Evolutionary conservation across 495 filamentous ascomycete species (phyloP), one percentile per base, ranked within the genome.

Genomic region (Penicillium atrosanguineum): DNA sequence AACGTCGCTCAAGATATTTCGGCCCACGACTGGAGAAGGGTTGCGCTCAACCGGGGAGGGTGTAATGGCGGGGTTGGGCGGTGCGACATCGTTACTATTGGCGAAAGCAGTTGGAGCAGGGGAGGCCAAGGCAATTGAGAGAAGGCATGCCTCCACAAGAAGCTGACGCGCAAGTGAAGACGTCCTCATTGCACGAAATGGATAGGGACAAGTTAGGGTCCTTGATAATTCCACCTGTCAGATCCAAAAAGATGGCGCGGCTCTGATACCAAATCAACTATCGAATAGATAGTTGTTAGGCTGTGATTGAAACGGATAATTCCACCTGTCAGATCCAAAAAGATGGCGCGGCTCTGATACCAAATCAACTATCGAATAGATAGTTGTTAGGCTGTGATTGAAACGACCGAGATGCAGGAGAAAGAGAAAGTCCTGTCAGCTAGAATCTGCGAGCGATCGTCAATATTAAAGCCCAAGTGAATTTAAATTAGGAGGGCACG

Each of bases 1-100:
- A 16, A 84, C 52, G 53, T 77, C 74, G 56, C 70, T 70, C 37
- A 80, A 56, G 19, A 83, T 65, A 37, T 75, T 75, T 50, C 70
- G 44, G 12, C 21, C 47, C 20, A 63, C 53, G 23, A 65, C 41
- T 4, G 46, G 55, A 12, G 62, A 63, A n/a, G 62, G 62, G 20
- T 48, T 43, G 21, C 28, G 44, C 23, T 60, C 8, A 25, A 63
- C 48, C 6, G 62, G 62, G 14, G 62, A 60, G 15, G 62, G 20
- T 39, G 62, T 65, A 20, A 65, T 57, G 40, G 52, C 44, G 6
- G 62, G 62, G 6, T 54, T 34, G 19, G 53, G 20, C 6, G 50
- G 61, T 7, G 40, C 40, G 20, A 34, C 56, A 39, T 55, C 7
- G 14, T 48, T 44, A 11, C 21, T 46, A 11, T 28, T 46, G 37